phyloP scores from a whole-genome alignment of 306 rosid genomes.

The Sicyos baderoa region DNA sequence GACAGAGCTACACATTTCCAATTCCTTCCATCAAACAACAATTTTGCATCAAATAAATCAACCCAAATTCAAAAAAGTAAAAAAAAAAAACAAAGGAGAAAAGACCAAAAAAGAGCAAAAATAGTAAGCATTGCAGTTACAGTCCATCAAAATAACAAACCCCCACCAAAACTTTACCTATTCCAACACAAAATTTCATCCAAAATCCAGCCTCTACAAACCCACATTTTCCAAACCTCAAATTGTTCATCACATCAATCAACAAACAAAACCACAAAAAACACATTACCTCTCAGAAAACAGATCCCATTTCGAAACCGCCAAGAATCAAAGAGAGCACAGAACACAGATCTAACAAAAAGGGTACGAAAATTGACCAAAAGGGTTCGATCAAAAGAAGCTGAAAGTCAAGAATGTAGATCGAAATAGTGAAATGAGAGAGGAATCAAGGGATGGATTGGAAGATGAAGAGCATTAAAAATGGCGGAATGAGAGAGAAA shows the following conservation, averaged over 20 bases:
- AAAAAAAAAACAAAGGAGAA: neutral
- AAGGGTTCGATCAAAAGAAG: neutral
- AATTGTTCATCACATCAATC: conserved; percentile 13
- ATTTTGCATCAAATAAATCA: conserved; percentile 5
- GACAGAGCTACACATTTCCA: neutral
- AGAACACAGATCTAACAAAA: conserved; percentile 8
- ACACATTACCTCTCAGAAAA: conserved; percentile 17
- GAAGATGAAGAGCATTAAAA: neutral
- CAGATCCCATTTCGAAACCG: conserved; percentile 15
- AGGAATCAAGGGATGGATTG: neutral
- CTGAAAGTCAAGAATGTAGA: neutral
- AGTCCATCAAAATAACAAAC: neutral
- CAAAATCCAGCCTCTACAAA: conserved; percentile 23
- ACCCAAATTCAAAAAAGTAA: neutral
- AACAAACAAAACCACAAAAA: conserved; percentile 6
- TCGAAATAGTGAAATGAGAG: neutral
- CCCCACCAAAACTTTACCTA: neutral
- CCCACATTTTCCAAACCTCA: conserved; percentile 26
- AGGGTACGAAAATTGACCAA: neutral
- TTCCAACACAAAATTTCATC: neutral
- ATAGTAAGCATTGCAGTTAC: conserved; percentile 9
- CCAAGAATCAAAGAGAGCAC: neutral
- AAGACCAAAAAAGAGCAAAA: neutral
- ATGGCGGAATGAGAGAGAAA: conserved; percentile 18
- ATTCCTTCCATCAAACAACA: neutral